These are phyloP conservation scores for Pseudogymnoascus destructans DNA, from an alignment of 2,329 filamentous ascomycete genomes.

Conservation along the genomic window DNA sequence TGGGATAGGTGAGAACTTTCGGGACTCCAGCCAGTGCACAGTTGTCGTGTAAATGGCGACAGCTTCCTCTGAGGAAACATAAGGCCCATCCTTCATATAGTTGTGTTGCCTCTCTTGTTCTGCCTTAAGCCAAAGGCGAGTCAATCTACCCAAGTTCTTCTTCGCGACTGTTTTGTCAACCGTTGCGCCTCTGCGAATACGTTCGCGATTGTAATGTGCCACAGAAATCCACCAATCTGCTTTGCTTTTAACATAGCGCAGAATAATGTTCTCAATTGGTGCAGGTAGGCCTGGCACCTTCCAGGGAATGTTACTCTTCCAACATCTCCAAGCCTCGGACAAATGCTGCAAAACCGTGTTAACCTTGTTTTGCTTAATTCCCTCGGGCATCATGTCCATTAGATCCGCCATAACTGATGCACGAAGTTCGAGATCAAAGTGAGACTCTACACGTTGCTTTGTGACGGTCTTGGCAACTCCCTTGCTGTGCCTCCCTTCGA, in stretches of 20 bases:
- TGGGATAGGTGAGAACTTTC: conserved; percentile 96
- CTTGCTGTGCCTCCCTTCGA: conserved; percentile 96
- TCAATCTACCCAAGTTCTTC: conserved; percentile 93
- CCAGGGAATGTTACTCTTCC: conserved; percentile 99
- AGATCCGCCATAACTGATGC: conserved; percentile 98
- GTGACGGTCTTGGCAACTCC: conserved; percentile 98
- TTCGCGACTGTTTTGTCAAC: conserved; percentile 99
- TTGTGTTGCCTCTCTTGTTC: conserved; percentile 98
- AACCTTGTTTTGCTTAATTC: conserved; percentile 98
- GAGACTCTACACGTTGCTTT: conserved; percentile 96
- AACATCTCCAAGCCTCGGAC: conserved; percentile 97
- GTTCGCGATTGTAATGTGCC: conserved; percentile 95
- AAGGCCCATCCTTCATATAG: conserved; percentile 98
- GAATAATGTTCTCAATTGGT: conserved; percentile 95
- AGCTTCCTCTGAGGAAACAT: conserved; percentile 94
- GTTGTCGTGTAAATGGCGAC: conserved; percentile 98
- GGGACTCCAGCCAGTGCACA: conserved; percentile 95
- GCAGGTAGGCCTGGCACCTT: conserved; percentile 94
- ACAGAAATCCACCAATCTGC: conserved; percentile 99
- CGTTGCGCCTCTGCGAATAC: conserved; percentile 88
- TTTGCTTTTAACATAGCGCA: conserved; percentile 97
- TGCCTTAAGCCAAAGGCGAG: conserved; percentile 90
- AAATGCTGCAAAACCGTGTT: conserved; percentile 95
- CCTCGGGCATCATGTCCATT: conserved; percentile 99
- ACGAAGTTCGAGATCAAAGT: conserved; percentile 92